Base-by-base conservation (phyloP, 768 basidiomycete species). In the Mycena chlorophos region DNA sequence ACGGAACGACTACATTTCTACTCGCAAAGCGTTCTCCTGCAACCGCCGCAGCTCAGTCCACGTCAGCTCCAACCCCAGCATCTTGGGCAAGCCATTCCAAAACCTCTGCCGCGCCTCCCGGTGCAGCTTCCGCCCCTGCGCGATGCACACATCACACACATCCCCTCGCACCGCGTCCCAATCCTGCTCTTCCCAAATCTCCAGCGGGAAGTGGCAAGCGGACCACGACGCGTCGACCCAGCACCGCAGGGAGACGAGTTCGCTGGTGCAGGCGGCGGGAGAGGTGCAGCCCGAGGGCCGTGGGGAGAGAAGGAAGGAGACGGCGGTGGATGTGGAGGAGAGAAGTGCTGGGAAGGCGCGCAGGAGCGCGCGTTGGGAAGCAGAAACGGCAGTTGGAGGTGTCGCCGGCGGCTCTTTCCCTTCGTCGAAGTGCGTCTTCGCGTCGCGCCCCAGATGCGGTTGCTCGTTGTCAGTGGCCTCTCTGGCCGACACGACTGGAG, bases 151-250 rank as follows among this genome's bases (percentile, higher is more conserved):
- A 5, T 12, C 20, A 16, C 57, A 59, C 30, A 59, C 28, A 30
- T 59, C 57, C 4, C 52, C 52, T 12, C 43, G 46, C 4, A 54
- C 50, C 38, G 49, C n/a, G 3, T 59, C 53, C 57, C 57, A 59
- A 25, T 59, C 57, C 13, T 49, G 37, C 10, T 54, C 53, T 45
- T 59, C 57, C 57, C 57, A 59, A 14, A 59, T 59, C 30, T 59
- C 57, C n/a, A 59, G 53, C 42, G 57, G 57, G 38, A 59, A 59
- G 13, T 48, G 57, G 17, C 57, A 59, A 6, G 30, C 10, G 17
- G 43, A 13, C 57, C 57, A 59, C 16, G 49, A 47, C 31, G 54
- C 48, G 49, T 53, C 52, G 43, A 59, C 43, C 22, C 50, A 59
- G 37, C 37, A 49, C 6, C 46, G 26, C 19, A 59, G 57, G 43